A percentile compares a stretch with the other conserved stretches of the same genome.
Evolutionary conservation across 108 stramenopile species (phyloP).

Genomic region (Fragilariopsis cylindrus): DNA sequence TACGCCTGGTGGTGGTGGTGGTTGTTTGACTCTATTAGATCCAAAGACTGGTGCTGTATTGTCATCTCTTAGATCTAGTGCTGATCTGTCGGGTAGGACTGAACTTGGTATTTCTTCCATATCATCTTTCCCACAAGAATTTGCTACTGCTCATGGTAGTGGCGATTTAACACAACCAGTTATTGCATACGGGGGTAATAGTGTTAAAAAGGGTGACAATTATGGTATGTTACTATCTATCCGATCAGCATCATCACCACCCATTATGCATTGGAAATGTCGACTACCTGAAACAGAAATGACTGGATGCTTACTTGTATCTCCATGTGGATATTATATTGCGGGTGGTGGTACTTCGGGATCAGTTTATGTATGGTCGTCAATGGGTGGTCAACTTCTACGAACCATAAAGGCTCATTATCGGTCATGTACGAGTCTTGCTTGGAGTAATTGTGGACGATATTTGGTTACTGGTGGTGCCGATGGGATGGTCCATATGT

Average conservation of each 20-base stretch:
- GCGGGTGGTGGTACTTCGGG: slow-evolving; percentile 66
- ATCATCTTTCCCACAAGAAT: slow-evolving; percentile 42
- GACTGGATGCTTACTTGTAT: slow-evolving; percentile 43
- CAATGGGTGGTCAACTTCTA: slow-evolving; percentile 57
- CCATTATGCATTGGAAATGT: slow-evolving; percentile 69
- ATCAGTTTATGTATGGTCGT: slow-evolving; percentile 61
- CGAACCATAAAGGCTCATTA: slow-evolving; percentile 75
- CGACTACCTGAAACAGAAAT: slow-evolving; percentile 68
- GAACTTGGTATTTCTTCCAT: slow-evolving; percentile 41
- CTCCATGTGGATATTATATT: slow-evolving; percentile 70
- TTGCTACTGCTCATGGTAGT: slow-evolving; percentile 23
- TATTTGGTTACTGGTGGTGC: slow-evolving; percentile 78
- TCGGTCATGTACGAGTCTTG: slow-evolving; percentile 55
- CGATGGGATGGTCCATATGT: slow-evolving; percentile 83
- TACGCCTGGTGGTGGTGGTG: slow-evolving; percentile 48
- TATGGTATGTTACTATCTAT: slow-evolving; percentile 53
- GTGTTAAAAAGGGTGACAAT: slow-evolving; percentile 42
- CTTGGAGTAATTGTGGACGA: slow-evolving; percentile 64
- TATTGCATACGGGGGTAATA: slow-evolving; percentile 35
- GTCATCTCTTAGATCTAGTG: slow-evolving; percentile 44
- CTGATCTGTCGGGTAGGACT: slow-evolving; percentile 44
- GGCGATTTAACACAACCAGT: slow-evolving; percentile 19
- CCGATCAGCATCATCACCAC: slow-evolving; percentile 38
- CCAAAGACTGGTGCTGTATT: slow-evolving; percentile 41
- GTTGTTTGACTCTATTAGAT: slow-evolving; percentile 42